Base-by-base conservation (phyloP, 2,329 filamentous ascomycete species). In the Diplodia corticola region DNA sequence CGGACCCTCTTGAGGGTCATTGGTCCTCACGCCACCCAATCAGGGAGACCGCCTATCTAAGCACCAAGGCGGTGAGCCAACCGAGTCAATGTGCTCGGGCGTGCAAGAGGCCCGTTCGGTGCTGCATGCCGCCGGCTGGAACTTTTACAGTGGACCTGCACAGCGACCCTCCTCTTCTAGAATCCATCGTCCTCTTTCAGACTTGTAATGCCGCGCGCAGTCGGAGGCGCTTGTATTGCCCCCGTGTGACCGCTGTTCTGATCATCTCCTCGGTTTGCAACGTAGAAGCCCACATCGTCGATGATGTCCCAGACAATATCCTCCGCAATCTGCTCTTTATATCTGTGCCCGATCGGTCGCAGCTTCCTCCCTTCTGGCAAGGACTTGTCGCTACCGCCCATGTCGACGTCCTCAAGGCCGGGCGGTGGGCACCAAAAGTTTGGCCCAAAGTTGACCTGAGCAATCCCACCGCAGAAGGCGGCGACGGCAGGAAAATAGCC, bases 401-500 rank as follows among this genome's bases (percentile, higher is more conserved):
- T 75, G 3, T 75, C 69, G 1, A 71, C 72, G 35, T 76, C 75
- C 44, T 71, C 71, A 80, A 86, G 84, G 50, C 85, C 84, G 3
- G 87, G 84, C 0, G 93, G 93, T 17, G 93, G 92, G 74, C 84
- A 91, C 93, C 93, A 97, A 81, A 97, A 98, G 35, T 95, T 85
- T 0, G 92, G 93, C 0, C 95, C 94, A 75, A 99, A 97, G 78
- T 97, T 97, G 72, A 94, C 89, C 77, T 98, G 91, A 17, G 91
- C 93, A 1, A 93, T 91, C 26, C 94, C 95, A 63, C 93, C 94
- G 51, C 91, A 89, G 80, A 97, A 98, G 24, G 95, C 91, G 71
- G 93, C 95, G 22, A 99, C 88, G 24, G 93, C 92, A 1, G 95
- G 95, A 74, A 96, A 97, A 80, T 99, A 99, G 12, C 95, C 96